Evolutionary conservation across 345 rosid species (phyloP).

Genomic region (Toxicodendron radicans): DNA sequence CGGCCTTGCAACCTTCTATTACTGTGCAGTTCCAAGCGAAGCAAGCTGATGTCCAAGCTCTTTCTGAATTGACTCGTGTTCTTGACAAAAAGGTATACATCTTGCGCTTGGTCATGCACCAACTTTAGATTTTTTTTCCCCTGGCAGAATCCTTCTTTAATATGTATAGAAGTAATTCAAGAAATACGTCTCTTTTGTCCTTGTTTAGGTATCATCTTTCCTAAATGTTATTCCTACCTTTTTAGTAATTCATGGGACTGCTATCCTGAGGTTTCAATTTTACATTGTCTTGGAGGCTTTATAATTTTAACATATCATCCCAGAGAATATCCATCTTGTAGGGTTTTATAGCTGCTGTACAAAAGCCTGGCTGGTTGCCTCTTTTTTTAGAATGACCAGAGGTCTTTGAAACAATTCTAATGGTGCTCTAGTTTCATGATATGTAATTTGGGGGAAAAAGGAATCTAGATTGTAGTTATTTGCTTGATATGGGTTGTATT

Average conservation of each 20-base stretch:
- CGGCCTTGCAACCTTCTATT: slow-evolving; percentile 39
- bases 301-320: background rate
- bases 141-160: background rate
- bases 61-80: slow-evolving; percentile 51
- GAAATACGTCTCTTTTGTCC: background rate
- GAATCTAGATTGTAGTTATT: background rate
- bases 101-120: slow-evolving; percentile 18
- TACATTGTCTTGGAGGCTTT: background rate
- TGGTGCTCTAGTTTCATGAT: background rate
- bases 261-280: background rate
- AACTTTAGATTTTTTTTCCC: slow-evolving; percentile 6
- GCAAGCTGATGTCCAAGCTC: slow-evolving; percentile 62
- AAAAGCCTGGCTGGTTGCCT: background rate
- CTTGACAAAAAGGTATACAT: slow-evolving; percentile 57
- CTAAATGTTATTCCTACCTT: background rate
- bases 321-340: background rate
- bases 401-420: background rate
- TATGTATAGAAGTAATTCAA: background rate
- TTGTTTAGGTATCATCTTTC: background rate
- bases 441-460: background rate
- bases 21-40: slow-evolving; percentile 46
- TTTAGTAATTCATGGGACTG: background rate
- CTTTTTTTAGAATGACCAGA: background rate
- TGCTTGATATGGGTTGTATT: background rate
- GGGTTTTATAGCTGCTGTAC: background rate